phyloP scores from a whole-genome alignment of 371 early-diverging fungal species.

The Lichtheimia corymbifera region DNA sequence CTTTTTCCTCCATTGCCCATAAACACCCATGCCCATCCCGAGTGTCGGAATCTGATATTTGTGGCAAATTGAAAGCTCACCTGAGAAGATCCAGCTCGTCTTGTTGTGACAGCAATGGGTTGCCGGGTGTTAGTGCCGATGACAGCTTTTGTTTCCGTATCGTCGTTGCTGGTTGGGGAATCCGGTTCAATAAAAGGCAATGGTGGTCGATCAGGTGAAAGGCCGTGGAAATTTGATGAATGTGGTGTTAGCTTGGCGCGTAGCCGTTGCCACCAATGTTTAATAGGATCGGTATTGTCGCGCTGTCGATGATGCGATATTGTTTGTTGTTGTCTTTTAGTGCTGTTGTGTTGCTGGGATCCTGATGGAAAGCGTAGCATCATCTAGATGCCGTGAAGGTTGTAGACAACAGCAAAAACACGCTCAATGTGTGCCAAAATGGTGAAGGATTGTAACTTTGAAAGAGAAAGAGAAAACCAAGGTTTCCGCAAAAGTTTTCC shows the following conservation, averaged over 20 bases:
- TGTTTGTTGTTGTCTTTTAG: not conserved
- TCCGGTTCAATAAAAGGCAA: slow-evolving; percentile 9
- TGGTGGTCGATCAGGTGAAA: slow-evolving; percentile 16
- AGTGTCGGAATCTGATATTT: too few species aligned
- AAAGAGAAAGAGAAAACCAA: slow-evolving; percentile 2
- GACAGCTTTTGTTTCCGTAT: not conserved
- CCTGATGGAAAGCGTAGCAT: slow-evolving; percentile 13
- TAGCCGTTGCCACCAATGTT: slow-evolving; percentile 2
- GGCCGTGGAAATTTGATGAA: slow-evolving; percentile 2
- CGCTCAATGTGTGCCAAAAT: not conserved
- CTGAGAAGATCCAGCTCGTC: too few species aligned
- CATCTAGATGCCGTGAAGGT: slow-evolving; percentile 4
- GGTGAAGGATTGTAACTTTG: not conserved
- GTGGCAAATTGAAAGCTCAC: too few species aligned
- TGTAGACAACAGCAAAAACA: slow-evolving; percentile 5
- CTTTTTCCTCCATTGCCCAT: not conserved
- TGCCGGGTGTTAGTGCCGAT: too few species aligned
- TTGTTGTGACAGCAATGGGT: too few species aligned
- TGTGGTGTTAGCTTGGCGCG: slow-evolving; percentile 2
- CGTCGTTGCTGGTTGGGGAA: not conserved
- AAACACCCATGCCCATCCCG: too few species aligned
- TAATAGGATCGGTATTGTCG: not conserved
- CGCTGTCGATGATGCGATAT: not conserved
- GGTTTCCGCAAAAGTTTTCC: not conserved
- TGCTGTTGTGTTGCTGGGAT: slow-evolving; percentile 11